Conservation (phyloP, 2,329 filamentous ascomycete genomes). For the Harringtonia lauricola region DNA sequence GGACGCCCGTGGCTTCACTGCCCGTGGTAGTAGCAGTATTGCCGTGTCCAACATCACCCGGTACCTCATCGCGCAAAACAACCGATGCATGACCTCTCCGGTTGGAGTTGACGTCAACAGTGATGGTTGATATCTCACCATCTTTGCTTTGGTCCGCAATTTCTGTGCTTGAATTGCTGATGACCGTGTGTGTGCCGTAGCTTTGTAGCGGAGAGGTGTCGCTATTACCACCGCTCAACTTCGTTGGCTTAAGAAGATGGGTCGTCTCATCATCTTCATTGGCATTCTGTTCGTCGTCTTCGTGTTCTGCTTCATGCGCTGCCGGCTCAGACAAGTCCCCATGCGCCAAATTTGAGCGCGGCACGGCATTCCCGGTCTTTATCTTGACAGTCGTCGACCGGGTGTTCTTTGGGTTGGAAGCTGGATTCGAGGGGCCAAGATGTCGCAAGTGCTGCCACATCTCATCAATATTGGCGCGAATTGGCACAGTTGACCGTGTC, state of each 20-base stretch:
- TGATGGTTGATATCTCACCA: neutral
- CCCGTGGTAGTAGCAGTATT: neutral
- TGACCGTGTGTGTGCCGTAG: neutral
- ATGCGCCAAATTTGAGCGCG: neutral
- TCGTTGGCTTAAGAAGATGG: slow-evolving; percentile 29
- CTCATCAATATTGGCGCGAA: slow-evolving; percentile 51
- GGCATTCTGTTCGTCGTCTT: slow-evolving; percentile 11
- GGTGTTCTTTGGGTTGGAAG: slow-evolving; percentile 51
- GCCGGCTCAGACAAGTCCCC: neutral
- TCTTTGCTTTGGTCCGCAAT: neutral
- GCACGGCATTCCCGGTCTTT: slow-evolving; percentile 26
- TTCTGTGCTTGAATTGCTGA: neutral
- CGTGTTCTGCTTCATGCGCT: neutral
- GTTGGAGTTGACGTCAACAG: neutral
- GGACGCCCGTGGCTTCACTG: neutral
- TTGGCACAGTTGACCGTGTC: slow-evolving; percentile 35
- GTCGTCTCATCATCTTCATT: slow-evolving; percentile 27
- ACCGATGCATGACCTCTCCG: too few species aligned
- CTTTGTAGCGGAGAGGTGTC: neutral
- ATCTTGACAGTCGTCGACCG: slow-evolving; percentile 56
- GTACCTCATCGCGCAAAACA: too few species aligned
- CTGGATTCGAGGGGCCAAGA: slow-evolving; percentile 56
- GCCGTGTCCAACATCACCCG: too few species aligned
- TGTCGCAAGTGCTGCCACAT: slow-evolving; percentile 53
- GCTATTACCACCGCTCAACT: too few species aligned